These are phyloP conservation scores for Rhodotorula sp. DNA, from an alignment of 1,284 basidiomycete genomes.

Conservation along the genomic window DNA sequence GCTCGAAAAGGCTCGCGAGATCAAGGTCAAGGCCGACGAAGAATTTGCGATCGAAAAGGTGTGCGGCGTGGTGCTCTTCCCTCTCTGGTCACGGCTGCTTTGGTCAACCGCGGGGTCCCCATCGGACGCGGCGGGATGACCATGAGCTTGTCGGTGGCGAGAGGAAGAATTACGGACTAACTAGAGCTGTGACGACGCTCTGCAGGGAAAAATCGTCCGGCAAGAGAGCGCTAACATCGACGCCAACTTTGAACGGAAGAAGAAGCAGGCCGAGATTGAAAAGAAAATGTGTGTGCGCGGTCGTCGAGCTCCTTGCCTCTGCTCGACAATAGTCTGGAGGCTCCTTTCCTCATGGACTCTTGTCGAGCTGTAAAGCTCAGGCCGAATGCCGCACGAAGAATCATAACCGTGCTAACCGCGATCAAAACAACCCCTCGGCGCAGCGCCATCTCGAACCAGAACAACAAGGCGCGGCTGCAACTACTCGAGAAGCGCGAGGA, in stretches of 20 bases:
- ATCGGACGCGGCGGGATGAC: neutral
- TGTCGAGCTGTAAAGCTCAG: too few relatives aligned
- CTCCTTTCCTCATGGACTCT: neutral
- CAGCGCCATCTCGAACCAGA: conserved; percentile 91
- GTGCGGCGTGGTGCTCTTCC: neutral
- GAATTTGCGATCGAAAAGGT: conserved; percentile 98
- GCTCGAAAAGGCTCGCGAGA: conserved; percentile 92
- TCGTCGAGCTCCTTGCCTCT: neutral
- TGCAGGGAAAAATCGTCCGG: conserved; percentile 88
- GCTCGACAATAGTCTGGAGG: neutral
- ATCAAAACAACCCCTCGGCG: neutral
- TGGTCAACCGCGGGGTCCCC: neutral
- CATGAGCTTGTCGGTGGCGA: neutral
- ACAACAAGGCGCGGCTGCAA: conserved; percentile 90
- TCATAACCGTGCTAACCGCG: too few relatives aligned
- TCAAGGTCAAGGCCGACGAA: conserved; percentile 92
- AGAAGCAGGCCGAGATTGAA: conserved; percentile 82
- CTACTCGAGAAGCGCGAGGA: conserved; percentile 90
- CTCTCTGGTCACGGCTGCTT: neutral
- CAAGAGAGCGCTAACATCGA: conserved; percentile 91
- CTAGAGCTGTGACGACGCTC: neutral
- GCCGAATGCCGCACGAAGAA: too few relatives aligned
- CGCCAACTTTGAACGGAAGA: conserved; percentile 86
- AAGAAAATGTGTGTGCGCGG: conserved; percentile 79
- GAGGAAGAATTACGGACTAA: neutral